Base-by-base conservation (phyloP, 345 rosid species). In the Nephelium lappaceum region DNA sequence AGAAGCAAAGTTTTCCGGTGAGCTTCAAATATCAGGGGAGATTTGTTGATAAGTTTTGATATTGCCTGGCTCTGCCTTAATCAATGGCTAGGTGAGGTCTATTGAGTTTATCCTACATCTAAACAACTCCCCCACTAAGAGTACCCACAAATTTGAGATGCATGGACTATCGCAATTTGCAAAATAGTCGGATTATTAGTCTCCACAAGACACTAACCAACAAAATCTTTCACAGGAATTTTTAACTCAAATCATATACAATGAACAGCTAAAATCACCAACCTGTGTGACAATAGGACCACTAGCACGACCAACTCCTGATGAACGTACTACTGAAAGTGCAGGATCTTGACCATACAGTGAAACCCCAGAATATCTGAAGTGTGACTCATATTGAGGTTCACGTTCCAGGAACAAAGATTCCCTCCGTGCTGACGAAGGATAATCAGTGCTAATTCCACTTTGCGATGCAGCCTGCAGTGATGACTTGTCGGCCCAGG, bases 261-360 rank as follows among this genome's bases (percentile, higher is more conserved):
- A 39, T 14, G 21, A 77, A 27, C 49, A 43, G 74, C 66, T 14
- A 57, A 41, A 77, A 73, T 75, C 66, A 81, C 79, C 45, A 42
- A 87, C 90, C 88, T 85, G 88, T 45, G 95, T 92, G 6, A 92
- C 91, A 60, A 92, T 81, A 42, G 98, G 88, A 86, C 86, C 87
- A 75, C 80, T 74, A 53, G 87, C 79, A 51, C 89, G 89, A 78
- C 74, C 76, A 75, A 92, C 78, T 63, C 89, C 87, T 0, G 89
- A 80, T 7, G 98, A 88, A 57, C 79, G 93, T 72, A 86, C 42
- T 0, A 86, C 82, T 5, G 91, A 70, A 57, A 88, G 67, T 67
- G 74, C 80, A 84, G 86, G 88, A 81, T 91, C 95, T 69, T 87
- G 92, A 79, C 89, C 89, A 69, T 84, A 92, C 16, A 88, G 80